A percentile compares a stretch with the other conserved stretches of the same genome.
Evolutionary conservation across 768 basidiomycete species (phyloP).

Genomic region (Auriscalpium vulgare): DNA sequence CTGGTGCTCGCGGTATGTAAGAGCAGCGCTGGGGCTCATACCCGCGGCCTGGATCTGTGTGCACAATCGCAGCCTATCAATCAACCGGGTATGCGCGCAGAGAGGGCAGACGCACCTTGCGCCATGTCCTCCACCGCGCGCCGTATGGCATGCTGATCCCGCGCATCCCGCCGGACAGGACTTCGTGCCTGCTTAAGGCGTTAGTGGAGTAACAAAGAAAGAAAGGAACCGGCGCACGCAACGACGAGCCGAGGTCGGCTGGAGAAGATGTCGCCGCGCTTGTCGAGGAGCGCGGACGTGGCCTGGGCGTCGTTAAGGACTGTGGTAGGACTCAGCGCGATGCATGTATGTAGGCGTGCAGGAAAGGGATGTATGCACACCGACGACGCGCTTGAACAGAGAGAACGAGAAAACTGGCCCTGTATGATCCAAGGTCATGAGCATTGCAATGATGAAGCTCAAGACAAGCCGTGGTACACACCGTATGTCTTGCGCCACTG

Average conservation of each 20-base stretch:
- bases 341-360: neutral
- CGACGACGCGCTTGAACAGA: slow-evolving; percentile 1
- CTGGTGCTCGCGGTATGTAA: slow-evolving; percentile 6
- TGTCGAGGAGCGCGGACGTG: slow-evolving; percentile 6
- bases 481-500: slow-evolving; percentile 3
- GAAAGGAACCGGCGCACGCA: neutral
- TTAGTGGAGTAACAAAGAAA: neutral
- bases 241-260: slow-evolving; percentile 9
- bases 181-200: slow-evolving; percentile 3
- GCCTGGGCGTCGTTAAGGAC: slow-evolving; percentile 4
- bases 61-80: neutral
- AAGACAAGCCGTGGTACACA: neutral
- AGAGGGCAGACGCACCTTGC: neutral
- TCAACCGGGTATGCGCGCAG: neutral
- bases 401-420: slow-evolving; percentile 9
- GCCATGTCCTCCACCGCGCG: slow-evolving; percentile 7
- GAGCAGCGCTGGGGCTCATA: slow-evolving; percentile 1
- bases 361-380: neutral
- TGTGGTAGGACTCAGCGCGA: neutral
- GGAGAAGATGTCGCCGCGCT: slow-evolving; percentile 12
- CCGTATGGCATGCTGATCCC: slow-evolving; percentile 4
- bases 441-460: neutral
- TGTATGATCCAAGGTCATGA: neutral
- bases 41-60: slow-evolving; percentile 6
- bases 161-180: slow-evolving; percentile 6